phyloP scores from a whole-genome alignment of 805 yeast species.

The Wickerhamomyces alni region DNA sequence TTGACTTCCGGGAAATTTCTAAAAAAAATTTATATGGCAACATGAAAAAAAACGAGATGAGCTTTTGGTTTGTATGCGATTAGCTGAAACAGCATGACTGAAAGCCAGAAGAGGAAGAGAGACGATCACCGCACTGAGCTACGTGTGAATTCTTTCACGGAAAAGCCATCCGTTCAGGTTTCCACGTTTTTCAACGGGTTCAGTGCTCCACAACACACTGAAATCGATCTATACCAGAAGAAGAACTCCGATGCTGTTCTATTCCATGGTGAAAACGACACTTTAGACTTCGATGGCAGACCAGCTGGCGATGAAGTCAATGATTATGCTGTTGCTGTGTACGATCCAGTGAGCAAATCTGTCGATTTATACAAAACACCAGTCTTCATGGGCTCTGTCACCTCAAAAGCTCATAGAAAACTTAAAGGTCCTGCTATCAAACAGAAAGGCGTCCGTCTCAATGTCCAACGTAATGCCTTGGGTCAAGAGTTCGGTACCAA shows the following conservation, averaged over 20 bases:
- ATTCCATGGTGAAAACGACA: constrained; percentile 74
- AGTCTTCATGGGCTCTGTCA: constrained; percentile 53
- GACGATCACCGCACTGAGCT: constrained; percentile 34
- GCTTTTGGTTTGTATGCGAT: neutral
- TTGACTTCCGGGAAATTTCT: neutral
- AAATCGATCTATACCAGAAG: constrained; percentile 55
- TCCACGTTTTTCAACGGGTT: constrained; percentile 82
- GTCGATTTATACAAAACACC: constrained; percentile 64
- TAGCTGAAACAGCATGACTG: neutral
- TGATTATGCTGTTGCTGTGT: constrained; percentile 69
- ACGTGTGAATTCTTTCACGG: constrained; percentile 29
- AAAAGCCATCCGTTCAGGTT: constrained; percentile 45
- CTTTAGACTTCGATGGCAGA: constrained; percentile 67
- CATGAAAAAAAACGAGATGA: neutral
- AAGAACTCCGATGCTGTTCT: constrained; percentile 32
- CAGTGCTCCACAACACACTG: constrained; percentile 48
- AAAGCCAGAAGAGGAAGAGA: constrained; percentile 26
- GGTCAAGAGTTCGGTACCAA: constrained; percentile 98
- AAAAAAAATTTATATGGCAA: neutral
- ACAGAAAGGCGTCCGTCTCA: constrained; percentile 42
- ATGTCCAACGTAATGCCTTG: constrained; percentile 69
- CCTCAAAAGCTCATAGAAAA: constrained; percentile 53
- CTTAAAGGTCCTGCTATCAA: constrained; percentile 59
- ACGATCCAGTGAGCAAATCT: constrained; percentile 58
- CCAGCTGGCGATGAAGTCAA: constrained; percentile 29